Conservation (phyloP, 352 stramenopile genomes). For the Globisporangium abappressorium region DNA sequence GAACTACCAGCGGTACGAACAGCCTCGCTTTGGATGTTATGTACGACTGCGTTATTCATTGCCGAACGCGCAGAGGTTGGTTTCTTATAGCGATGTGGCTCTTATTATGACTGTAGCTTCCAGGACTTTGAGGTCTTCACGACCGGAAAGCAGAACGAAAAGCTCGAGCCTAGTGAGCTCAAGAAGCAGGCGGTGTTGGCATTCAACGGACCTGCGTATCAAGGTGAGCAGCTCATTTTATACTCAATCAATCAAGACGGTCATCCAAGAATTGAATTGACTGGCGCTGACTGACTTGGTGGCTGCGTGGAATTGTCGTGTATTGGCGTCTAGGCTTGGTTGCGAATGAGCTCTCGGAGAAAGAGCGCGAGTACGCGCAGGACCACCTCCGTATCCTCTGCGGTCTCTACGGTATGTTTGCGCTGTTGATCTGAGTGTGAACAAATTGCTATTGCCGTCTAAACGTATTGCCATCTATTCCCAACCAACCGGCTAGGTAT, state of each 20-base stretch:
- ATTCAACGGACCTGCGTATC: constrained; percentile 86
- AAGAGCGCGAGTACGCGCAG: constrained; percentile 75
- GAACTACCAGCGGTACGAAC: constrained; percentile 72
- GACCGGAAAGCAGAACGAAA: constrained; percentile 13
- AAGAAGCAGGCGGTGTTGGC: constrained; percentile 73
- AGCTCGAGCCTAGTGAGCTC: constrained; percentile 22
- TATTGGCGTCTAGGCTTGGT: constrained; percentile 38
- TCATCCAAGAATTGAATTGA: neutral
- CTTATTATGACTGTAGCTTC: constrained; percentile 27
- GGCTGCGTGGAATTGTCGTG: neutral
- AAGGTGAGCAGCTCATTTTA: constrained; percentile 22
- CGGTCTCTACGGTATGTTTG: constrained; percentile 85
- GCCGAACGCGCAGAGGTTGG: neutral
- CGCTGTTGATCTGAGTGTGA: neutral
- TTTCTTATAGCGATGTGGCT: neutral
- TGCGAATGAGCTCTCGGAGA: constrained; percentile 49
- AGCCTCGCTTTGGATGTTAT: neutral
- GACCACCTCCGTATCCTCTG: constrained; percentile 91
- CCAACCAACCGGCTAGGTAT: constrained; percentile 30
- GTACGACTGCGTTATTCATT: neutral
- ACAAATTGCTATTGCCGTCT: neutral
- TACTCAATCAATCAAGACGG: too few species aligned
- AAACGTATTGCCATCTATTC: neutral
- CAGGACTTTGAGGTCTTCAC: constrained; percentile 51
- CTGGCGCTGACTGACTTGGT: neutral